Percentiles rank a stretch among this genome's conserved stretches.
Conservation (phyloP, 192 early-diverging fungal species). For the Linnemannia schmuckeri region DNA sequence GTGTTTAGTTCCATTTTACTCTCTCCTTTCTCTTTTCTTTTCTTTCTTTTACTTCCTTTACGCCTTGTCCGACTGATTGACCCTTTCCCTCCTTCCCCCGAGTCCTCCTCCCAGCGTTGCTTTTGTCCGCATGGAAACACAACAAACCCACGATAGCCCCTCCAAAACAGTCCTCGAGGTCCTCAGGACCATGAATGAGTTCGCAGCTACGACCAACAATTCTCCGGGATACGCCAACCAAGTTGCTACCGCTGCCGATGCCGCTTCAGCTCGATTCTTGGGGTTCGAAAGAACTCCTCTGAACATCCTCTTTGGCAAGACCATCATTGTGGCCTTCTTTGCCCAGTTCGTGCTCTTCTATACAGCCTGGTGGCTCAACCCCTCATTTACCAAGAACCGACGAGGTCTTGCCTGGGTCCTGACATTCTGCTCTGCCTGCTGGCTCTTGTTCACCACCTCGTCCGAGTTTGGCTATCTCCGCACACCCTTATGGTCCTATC, state of each 20-base stretch:
- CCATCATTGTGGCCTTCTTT: slow-evolving; percentile 20
- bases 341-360: slow-evolving; percentile 36
- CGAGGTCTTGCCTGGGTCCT: slow-evolving; percentile 24
- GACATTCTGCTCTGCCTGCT: slow-evolving; percentile 23
- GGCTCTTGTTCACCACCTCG: not conserved
- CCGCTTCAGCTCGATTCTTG: slow-evolving; percentile 14
- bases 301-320: slow-evolving; percentile 23
- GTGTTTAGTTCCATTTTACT: not conserved
- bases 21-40: not conserved
- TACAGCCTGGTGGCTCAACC: slow-evolving; percentile 15
- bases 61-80: not conserved
- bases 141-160: not conserved
- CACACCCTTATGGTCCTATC: slow-evolving; percentile 16
- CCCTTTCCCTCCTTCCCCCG: not conserved
- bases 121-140: not conserved
- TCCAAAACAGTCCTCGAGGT: not conserved
- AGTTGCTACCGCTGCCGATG: not conserved
- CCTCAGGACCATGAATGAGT: not conserved
- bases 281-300: slow-evolving; percentile 19
- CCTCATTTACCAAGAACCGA: slow-evolving; percentile 23
- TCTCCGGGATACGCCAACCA: too few species aligned
- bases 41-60: not conserved
- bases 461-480: slow-evolving; percentile 28
- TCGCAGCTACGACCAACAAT: not conserved
- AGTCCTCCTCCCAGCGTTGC: not conserved